These are phyloP conservation scores for Astrothelium macrocarpum DNA, from an alignment of 495 filamentous ascomycete genomes.

Conservation along the genomic window DNA sequence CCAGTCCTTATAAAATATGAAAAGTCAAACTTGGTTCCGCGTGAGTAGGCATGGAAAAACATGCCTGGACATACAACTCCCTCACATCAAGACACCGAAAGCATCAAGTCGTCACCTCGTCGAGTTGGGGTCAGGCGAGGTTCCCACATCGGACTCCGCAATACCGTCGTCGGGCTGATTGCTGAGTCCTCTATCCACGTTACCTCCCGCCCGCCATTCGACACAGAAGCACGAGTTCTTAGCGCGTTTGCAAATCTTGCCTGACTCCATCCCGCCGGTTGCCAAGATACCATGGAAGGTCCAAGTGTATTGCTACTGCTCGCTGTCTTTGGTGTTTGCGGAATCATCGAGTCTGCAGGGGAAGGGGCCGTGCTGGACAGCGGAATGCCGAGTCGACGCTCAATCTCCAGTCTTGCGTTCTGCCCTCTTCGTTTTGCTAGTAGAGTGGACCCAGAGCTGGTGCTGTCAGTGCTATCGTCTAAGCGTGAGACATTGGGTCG, in stretches of 20 bases:
- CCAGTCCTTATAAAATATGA: background rate
- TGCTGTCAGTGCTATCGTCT: background rate
- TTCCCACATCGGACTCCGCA: conserved; percentile 29
- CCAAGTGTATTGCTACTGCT: conserved; percentile 6
- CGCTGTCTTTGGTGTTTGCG: background rate
- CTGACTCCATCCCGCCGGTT: background rate
- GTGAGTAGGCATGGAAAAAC: background rate
- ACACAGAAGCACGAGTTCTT: background rate
- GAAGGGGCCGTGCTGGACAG: conserved; percentile 2
- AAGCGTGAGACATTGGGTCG: background rate
- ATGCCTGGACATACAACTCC: background rate
- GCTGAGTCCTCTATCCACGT: conserved; percentile 1
- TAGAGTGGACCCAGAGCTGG: conserved; percentile 16
- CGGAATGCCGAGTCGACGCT: conserved; percentile 19
- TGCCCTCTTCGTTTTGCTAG: conserved; percentile 25
- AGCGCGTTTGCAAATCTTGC: conserved; percentile 15
- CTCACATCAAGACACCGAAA: conserved; percentile 4
- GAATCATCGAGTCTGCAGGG: background rate
- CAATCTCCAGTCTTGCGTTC: conserved; percentile 20
- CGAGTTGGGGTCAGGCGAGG: conserved; percentile 31
- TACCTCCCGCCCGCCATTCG: background rate
- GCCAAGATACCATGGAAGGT: background rate
- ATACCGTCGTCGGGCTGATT: conserved; percentile 3
- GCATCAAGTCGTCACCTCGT: conserved; percentile 28
- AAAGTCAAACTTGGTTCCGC: background rate